These are phyloP conservation scores for Mariannaea elegans DNA, from an alignment of 2,329 filamentous ascomycete species.

Conservation along the genomic window DNA sequence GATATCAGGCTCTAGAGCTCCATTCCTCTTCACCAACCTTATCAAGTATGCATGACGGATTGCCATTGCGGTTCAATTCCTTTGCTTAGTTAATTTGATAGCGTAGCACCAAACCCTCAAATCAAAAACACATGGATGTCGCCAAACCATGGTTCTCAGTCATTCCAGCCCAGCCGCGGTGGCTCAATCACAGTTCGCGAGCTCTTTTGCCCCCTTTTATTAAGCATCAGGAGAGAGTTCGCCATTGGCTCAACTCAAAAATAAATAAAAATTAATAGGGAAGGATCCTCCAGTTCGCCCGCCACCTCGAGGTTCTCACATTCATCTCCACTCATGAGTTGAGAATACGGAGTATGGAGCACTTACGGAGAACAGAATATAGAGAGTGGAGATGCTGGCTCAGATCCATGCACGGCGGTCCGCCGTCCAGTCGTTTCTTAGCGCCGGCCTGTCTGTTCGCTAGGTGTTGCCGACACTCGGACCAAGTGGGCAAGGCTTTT, in stretches of 20 bases:
- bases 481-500: conserved; percentile 7
- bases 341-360: no score
- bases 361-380: not conserved
- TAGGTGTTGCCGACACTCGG: conserved; percentile 21
- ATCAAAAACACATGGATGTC: no score
- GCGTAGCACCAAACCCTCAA: not conserved
- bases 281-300: conserved; percentile 15
- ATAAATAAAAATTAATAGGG: not conserved
- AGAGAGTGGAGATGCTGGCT: conserved; percentile 2
- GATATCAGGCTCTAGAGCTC: not conserved
- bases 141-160: no score
- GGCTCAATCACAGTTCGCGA: no score
- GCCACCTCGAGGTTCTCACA: conserved; percentile 19
- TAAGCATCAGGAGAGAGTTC: no score
- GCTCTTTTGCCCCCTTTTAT: no score
- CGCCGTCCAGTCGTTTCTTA: conserved; percentile 14
- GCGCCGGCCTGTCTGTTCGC: conserved; percentile 3
- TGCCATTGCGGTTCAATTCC: conserved; percentile 7
- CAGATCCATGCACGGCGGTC: conserved; percentile 29
- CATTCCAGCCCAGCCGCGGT: no score
- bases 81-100: not conserved
- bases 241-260: no score
- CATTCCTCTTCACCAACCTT: conserved; percentile 2
- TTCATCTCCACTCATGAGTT: conserved; percentile 6
- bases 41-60: conserved; percentile 4